Conservation (phyloP, 306 rosid genomes). For the Arachis stenosperma region DNA sequence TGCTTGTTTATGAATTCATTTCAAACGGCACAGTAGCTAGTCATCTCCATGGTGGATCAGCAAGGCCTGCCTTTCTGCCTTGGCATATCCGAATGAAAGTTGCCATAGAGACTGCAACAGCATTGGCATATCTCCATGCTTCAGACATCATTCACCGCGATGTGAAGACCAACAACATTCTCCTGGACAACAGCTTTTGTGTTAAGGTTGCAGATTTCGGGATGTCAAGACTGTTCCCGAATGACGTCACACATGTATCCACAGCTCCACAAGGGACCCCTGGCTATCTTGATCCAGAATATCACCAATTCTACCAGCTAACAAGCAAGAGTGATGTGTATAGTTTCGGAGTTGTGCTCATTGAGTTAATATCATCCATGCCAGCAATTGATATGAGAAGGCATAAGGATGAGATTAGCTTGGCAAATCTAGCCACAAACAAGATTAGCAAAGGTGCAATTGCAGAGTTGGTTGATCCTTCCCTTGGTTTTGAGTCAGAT, state of each 20-base stretch:
- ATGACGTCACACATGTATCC: slow-evolving; percentile 65
- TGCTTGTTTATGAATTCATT: slow-evolving; percentile 70
- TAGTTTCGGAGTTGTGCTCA: slow-evolving; percentile 72
- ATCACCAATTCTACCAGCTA: slow-evolving; percentile 64
- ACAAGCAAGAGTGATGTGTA: slow-evolving; percentile 79
- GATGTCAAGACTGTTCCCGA: slow-evolving; percentile 59
- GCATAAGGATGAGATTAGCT: slow-evolving; percentile 60
- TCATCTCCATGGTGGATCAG: slow-evolving; percentile 51
- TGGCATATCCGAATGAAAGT: slow-evolving; percentile 59
- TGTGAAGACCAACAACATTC: slow-evolving; percentile 72
- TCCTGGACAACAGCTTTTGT: slow-evolving; percentile 53
- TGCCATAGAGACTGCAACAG: slow-evolving; percentile 67
- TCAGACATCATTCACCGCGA: slow-evolving; percentile 70
- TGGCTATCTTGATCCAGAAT: slow-evolving; percentile 73
- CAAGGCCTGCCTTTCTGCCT: slow-evolving; percentile 31
- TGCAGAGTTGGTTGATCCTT: slow-evolving; percentile 57
- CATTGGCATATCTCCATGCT: slow-evolving; percentile 71
- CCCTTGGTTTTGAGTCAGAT: slow-evolving; percentile 55
- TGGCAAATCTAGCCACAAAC: slow-evolving; percentile 55
- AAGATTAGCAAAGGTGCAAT: slow-evolving; percentile 56
- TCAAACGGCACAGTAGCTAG: slow-evolving; percentile 64
- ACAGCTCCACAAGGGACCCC: slow-evolving; percentile 78
- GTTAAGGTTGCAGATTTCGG: slow-evolving; percentile 85
- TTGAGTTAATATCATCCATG: slow-evolving; percentile 69
- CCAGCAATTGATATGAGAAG: slow-evolving; percentile 66